Percentiles rank a stretch among this genome's conserved stretches.
Conservation (phyloP, 1,139 yeast genomes). For the Maudiozyma humilis region DNA sequence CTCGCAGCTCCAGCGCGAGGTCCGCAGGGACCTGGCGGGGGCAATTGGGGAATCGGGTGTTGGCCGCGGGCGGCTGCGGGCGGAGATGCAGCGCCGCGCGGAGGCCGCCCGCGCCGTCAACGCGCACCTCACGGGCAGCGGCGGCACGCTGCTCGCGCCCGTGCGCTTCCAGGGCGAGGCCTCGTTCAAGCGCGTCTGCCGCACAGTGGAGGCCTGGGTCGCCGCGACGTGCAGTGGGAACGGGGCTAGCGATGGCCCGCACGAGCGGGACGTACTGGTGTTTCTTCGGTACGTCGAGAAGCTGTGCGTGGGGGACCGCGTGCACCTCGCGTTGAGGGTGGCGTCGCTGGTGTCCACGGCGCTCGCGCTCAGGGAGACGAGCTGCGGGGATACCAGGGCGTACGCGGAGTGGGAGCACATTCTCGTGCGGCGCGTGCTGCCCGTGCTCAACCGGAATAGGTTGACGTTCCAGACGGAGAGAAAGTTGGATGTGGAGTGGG, state of each 20-base stretch:
- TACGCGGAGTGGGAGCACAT: constrained; percentile 29
- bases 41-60: no score
- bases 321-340: constrained; percentile 20
- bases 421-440: constrained; percentile 19
- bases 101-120: constrained; percentile 25
- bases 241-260: no score
- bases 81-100: constrained; percentile 25
- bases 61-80: constrained; percentile 17
- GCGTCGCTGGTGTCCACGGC: constrained; percentile 18
- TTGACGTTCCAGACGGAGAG: constrained; percentile 21
- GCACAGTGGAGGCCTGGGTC: constrained; percentile 44
- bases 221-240: constrained; percentile 31
- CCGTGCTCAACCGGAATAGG: constrained; percentile 22
- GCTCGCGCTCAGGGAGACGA: constrained; percentile 14
- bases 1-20: no score
- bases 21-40: no score
- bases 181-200: constrained; percentile 34
- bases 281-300: constrained; percentile 32
- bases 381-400: constrained; percentile 13
- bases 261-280: constrained; percentile 43
- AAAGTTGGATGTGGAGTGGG: constrained; percentile 20
- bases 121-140: constrained; percentile 22
- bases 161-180: constrained; percentile 33
- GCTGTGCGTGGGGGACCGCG: constrained; percentile 19
- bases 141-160: constrained; percentile 30